Evolutionary conservation across 495 filamentous ascomycete species (phyloP).

Genomic region (Aspergillus baeticus): DNA sequence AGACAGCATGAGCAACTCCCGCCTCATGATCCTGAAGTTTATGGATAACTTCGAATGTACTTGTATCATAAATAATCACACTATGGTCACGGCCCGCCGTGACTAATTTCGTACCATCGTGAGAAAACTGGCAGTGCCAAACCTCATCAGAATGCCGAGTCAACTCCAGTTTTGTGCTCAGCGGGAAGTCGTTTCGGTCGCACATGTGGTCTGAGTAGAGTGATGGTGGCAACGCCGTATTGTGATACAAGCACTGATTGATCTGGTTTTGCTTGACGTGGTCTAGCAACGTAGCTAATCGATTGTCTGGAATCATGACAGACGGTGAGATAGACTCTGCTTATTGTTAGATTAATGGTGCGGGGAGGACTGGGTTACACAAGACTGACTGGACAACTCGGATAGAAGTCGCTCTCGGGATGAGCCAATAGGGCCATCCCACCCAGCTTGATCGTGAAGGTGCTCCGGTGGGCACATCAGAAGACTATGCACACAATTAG

Average conservation of each 20-base stretch:
- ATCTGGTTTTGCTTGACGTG: constrained; percentile 83
- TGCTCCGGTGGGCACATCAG: constrained; percentile 87
- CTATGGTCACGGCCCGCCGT: constrained; percentile 72
- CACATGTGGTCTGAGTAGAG: constrained; percentile 89
- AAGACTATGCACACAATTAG: constrained; percentile 48
- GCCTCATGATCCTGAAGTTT: constrained; percentile 61
- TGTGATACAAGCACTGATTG: constrained; percentile 83
- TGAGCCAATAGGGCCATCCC: constrained; percentile 79
- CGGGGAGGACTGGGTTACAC: not conserved
- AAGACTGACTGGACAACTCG: constrained; percentile 73
- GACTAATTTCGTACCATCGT: constrained; percentile 81
- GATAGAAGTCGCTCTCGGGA: constrained; percentile 77
- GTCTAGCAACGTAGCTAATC: constrained; percentile 79
- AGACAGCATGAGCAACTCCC: constrained; percentile 73
- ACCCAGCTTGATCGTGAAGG: constrained; percentile 75
- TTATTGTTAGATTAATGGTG: constrained; percentile 2
- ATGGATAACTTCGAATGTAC: constrained; percentile 63
- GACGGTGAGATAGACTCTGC: constrained; percentile 88
- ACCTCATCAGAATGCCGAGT: constrained; percentile 78
- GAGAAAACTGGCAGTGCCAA: constrained; percentile 87
- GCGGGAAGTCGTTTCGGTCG: constrained; percentile 75
- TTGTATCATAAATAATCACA: constrained; percentile 81
- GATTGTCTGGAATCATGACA: constrained; percentile 97
- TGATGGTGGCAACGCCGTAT: constrained; percentile 72
- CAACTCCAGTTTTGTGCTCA: constrained; percentile 64